These are phyloP conservation scores for Yarrowia deformans DNA, from an alignment of 805 yeast species.

Conservation along the genomic window DNA sequence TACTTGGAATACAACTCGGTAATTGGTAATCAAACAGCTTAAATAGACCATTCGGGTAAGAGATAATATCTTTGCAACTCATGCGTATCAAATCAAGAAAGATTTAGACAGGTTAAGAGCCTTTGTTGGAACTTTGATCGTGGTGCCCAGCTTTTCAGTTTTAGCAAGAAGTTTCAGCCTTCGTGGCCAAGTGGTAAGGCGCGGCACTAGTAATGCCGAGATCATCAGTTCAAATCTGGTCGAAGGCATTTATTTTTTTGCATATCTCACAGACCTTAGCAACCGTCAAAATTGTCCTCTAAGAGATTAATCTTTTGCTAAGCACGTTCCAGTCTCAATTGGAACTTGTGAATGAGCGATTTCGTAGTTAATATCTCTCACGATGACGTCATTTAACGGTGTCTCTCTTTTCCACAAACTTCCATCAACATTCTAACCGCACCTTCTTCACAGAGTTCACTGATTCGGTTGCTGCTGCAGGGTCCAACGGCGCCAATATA, in stretches of 20 bases:
- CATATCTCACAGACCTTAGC: not conserved
- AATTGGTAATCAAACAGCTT: too few species aligned
- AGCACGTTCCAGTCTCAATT: too few species aligned
- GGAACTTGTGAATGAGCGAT: too few species aligned
- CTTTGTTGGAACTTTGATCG: not conserved
- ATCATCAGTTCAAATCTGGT: conserved; percentile 39
- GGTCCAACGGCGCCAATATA: conserved; percentile 25
- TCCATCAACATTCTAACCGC: conserved; percentile 23
- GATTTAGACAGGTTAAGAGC: conserved; percentile 5
- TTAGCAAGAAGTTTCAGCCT: not conserved
- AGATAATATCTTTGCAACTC: too few species aligned
- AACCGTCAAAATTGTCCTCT: too few species aligned
- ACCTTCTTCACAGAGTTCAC: conserved; percentile 30
- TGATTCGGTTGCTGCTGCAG: conserved; percentile 38
- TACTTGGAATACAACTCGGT: not conserved
- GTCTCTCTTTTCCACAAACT: conserved; percentile 19
- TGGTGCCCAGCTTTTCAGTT: not conserved
- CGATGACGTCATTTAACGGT: conserved; percentile 7
- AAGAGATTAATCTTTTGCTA: too few species aligned
- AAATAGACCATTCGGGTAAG: too few species aligned
- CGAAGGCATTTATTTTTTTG: conserved; percentile 26
- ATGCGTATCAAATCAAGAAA: not conserved
- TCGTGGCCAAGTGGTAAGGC: conserved; percentile 40
- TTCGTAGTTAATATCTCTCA: not conserved
- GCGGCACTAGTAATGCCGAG: conserved; percentile 39